Percentiles rank a stretch among this genome's conserved stretches.
phyloP scores from a whole-genome alignment of 345 rosid species.

The Punica granatum region DNA sequence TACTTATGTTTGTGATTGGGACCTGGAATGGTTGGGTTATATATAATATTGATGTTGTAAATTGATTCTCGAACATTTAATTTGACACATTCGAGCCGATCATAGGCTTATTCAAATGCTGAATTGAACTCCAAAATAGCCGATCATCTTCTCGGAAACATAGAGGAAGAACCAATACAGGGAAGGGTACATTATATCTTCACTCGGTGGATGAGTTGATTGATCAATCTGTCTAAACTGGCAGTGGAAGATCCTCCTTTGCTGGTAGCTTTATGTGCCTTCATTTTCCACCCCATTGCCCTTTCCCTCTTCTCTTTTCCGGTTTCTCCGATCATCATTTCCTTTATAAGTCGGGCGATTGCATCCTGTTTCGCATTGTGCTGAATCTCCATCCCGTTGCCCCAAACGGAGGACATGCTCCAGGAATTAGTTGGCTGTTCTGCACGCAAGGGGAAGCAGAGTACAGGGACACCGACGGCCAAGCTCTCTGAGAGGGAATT shows the following conservation, averaged over 20 bases:
- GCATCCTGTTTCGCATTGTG: neutral
- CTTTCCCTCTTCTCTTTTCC: slow-evolving; percentile 5
- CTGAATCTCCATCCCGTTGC: slow-evolving; percentile 7
- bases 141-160: neutral
- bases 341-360: neutral
- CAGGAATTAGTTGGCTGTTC: slow-evolving; percentile 9
- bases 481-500: slow-evolving; percentile 8
- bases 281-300: slow-evolving; percentile 9
- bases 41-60: neutral
- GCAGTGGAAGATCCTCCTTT: slow-evolving; percentile 3
- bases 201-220: neutral
- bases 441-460: slow-evolving; percentile 3
- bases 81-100: neutral
- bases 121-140: neutral
- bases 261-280: slow-evolving; percentile 7
- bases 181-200: neutral
- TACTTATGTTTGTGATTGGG: neutral
- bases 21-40: neutral
- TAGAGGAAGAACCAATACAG: neutral
- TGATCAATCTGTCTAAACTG: neutral
- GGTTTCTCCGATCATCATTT: slow-evolving; percentile 7
- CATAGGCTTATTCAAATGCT: neutral
- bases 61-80: neutral
- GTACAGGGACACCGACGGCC: slow-evolving; percentile 6
- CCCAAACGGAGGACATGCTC: neutral